Conservation (phyloP, 2,329 filamentous ascomycete species). For the Fusarium musae region DNA sequence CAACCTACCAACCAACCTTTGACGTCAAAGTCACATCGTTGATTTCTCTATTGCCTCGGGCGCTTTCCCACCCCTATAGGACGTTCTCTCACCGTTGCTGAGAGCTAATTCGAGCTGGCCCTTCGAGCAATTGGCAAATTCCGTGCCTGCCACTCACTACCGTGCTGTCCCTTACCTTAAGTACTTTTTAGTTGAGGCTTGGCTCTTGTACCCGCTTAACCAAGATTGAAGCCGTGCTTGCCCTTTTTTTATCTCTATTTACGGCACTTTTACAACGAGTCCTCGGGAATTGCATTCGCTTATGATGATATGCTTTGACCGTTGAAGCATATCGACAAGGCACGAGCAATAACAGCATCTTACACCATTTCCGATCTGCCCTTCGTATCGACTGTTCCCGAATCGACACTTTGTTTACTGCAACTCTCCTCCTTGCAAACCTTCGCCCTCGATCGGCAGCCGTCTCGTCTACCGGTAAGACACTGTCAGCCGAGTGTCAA, state of each 20-base stretch:
- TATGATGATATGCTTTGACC: conserved; percentile 6
- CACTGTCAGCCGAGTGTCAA: conserved; percentile 17
- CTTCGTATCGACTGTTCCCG: neutral
- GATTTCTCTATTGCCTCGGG: neutral
- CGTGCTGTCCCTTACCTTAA: neutral
- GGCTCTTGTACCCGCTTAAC: conserved; percentile 8
- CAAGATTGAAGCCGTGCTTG: conserved; percentile 20
- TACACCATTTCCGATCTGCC: neutral
- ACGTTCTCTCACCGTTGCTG: conserved; percentile 4
- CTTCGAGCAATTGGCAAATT: neutral
- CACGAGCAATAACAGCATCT: conserved; percentile 1
- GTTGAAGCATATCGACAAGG: conserved; percentile 5
- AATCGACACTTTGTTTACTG: conserved; percentile 5
- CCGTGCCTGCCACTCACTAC: neutral
- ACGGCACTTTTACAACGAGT: conserved; percentile 21
- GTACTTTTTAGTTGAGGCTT: conserved; percentile 15
- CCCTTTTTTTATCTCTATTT: neutral
- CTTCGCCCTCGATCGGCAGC: conserved; percentile 9
- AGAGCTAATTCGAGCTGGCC: conserved; percentile 3
- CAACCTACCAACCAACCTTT: neutral
- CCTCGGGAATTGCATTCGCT: conserved; percentile 4
- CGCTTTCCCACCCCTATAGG: neutral
- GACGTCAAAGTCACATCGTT: conserved; percentile 19
- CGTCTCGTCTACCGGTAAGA: conserved; percentile 9
- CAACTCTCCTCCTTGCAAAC: neutral